phyloP scores from a whole-genome alignment of 495 filamentous ascomycete genomes.

The Annulohypoxylon maeteangense region DNA sequence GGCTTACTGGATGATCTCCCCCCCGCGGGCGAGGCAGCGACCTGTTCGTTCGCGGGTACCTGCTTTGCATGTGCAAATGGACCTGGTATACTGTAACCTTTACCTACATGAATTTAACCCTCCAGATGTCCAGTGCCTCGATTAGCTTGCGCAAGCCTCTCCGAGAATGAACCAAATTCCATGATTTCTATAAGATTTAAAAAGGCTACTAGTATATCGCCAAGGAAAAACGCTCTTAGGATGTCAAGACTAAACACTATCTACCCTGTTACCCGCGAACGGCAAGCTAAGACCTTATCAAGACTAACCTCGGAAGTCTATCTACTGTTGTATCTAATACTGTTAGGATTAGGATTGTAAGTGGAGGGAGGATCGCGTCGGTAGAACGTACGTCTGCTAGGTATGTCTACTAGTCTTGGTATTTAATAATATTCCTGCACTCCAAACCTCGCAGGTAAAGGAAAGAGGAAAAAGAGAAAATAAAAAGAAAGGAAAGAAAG shows the following conservation, averaged over 20 bases:
- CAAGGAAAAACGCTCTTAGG: neutral
- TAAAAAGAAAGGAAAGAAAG: neutral
- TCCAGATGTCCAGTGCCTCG: neutral
- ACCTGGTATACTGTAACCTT: constrained; percentile 18
- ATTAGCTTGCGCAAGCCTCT: constrained; percentile 11
- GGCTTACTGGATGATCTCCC: constrained; percentile 27
- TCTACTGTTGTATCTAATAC: neutral
- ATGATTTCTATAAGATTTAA: neutral
- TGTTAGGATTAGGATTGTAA: neutral
- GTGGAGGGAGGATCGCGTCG: constrained; percentile 16
- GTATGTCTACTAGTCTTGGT: constrained; percentile 29
- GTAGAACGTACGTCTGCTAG: neutral
- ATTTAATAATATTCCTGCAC: constrained; percentile 39
- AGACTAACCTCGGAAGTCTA: neutral
- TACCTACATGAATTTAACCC: constrained; percentile 7
- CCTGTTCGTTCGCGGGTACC: constrained; percentile 43
- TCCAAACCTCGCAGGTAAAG: constrained; percentile 30
- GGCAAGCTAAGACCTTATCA: constrained; percentile 3
- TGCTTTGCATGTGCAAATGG: constrained; percentile 42
- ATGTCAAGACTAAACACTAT: neutral
- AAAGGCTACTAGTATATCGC: neutral
- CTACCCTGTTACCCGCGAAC: constrained; percentile 7
- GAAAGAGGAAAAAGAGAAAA: neutral
- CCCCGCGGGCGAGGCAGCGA: constrained; percentile 25
- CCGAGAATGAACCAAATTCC: neutral